phyloP scores from a whole-genome alignment of 306 rosid species.

The Heteromeles arbutifolia region DNA sequence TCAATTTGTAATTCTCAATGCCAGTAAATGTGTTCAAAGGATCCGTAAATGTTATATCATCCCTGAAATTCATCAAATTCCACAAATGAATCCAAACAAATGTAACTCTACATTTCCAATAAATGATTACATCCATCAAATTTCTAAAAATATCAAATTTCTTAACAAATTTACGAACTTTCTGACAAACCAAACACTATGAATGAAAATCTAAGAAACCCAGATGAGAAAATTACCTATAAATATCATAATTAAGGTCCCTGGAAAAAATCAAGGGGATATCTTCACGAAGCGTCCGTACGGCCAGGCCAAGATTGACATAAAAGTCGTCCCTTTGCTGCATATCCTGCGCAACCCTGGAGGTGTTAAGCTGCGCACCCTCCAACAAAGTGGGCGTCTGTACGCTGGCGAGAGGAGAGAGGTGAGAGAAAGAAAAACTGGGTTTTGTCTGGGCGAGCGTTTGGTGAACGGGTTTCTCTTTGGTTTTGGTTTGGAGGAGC shows the following conservation, averaged over 20 bases:
- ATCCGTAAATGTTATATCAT: constrained; percentile 74
- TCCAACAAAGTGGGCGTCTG: constrained; percentile 33
- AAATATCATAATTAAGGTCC: constrained; percentile 87
- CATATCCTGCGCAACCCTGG: constrained; percentile 37
- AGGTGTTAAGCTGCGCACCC: constrained; percentile 50
- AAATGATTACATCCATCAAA: background rate
- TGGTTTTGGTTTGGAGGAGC: constrained; percentile 47
- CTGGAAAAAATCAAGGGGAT: constrained; percentile 62
- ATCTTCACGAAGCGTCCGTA: constrained; percentile 86
- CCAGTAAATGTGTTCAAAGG: constrained; percentile 82
- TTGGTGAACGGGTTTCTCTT: constrained; percentile 47
- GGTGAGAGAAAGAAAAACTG: constrained; percentile 17
- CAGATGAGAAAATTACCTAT: constrained; percentile 48
- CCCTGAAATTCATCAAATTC: constrained; percentile 50
- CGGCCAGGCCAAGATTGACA: constrained; percentile 84
- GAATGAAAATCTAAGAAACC: background rate
- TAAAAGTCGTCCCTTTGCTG: constrained; percentile 64
- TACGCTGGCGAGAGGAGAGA: constrained; percentile 32
- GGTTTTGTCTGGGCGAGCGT: constrained; percentile 33
- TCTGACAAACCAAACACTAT: constrained; percentile 2
- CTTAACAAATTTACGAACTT: background rate
- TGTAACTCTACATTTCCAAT: background rate
- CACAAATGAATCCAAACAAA: background rate
- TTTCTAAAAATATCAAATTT: background rate
- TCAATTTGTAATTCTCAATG: constrained; percentile 77